Conservation (phyloP, 768 basidiomycete genomes). For the Podaxis rugospora region DNA sequence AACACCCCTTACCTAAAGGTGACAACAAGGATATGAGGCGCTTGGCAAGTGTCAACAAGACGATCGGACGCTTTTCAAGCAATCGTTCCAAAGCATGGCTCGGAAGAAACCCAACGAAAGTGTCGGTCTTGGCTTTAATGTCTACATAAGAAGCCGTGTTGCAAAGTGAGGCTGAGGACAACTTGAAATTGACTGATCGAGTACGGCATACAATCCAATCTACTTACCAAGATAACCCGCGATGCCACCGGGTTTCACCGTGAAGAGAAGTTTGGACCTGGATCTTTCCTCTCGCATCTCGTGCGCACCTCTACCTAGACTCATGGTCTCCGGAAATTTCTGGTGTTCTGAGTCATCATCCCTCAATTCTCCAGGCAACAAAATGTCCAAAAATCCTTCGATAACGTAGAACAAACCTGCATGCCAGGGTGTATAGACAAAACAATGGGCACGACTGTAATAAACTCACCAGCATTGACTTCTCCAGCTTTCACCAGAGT, state of each 20-base stretch:
- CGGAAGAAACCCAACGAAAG: slow-evolving; percentile 95
- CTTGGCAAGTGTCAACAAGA: slow-evolving; percentile 91
- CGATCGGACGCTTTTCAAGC: slow-evolving; percentile 92
- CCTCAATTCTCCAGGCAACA: slow-evolving; percentile 52
- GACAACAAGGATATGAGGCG: slow-evolving; percentile 93
- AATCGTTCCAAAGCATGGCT: slow-evolving; percentile 84
- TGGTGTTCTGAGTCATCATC: slow-evolving; percentile 20
- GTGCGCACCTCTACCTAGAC: slow-evolving; percentile 8
- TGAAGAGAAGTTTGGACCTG: slow-evolving; percentile 76
- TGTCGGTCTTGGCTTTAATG: slow-evolving; percentile 95
- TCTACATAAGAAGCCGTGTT: slow-evolving; percentile 94
- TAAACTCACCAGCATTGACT: slow-evolving; percentile 64
- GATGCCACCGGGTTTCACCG: slow-evolving; percentile 95
- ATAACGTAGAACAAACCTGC: slow-evolving; percentile 92
- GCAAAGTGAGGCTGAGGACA: slow-evolving; percentile 75
- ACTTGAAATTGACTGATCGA: slow-evolving; percentile 3
- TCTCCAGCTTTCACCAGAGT: slow-evolving; percentile 88
- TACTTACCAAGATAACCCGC: slow-evolving; percentile 86
- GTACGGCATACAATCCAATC: background rate
- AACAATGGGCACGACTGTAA: background rate
- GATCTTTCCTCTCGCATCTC: slow-evolving; percentile 30
- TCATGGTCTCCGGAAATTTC: slow-evolving; percentile 11
- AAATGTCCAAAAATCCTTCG: slow-evolving; percentile 92
- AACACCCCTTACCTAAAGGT: slow-evolving; percentile 65
- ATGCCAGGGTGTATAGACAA: slow-evolving; percentile 9